Evolutionary conservation across 148 eudicot genomes (phyloP).

Genomic region (Mesembryanthemum crystallinum): DNA sequence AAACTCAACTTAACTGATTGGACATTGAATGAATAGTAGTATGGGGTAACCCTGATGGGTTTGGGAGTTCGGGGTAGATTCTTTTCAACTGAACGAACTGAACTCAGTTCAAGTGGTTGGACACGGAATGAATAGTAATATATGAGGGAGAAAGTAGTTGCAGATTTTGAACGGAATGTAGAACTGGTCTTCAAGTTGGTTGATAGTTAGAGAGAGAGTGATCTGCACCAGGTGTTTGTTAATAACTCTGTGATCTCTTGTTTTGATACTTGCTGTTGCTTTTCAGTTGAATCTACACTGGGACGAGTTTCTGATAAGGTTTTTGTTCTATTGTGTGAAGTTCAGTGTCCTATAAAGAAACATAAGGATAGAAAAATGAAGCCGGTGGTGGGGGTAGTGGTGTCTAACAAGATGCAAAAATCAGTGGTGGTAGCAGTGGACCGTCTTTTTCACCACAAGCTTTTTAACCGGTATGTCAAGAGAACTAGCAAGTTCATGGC

Average conservation of each 20-base stretch:
- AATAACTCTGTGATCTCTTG: neutral
- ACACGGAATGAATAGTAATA: too few species aligned
- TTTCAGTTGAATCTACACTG: neutral
- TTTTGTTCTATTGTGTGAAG: neutral
- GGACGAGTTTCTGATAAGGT: neutral
- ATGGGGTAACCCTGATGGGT: too few species aligned
- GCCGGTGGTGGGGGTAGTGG: constrained; percentile 51
- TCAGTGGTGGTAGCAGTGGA: constrained; percentile 53
- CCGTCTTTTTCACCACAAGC: constrained; percentile 41
- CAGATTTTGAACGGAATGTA: too few species aligned
- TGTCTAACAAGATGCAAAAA: constrained; percentile 57
- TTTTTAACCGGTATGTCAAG: constrained; percentile 38
- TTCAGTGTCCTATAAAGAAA: neutral
- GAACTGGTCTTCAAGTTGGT: neutral
- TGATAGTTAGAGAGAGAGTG: neutral
- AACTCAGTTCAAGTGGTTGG: too few species aligned
- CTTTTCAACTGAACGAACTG: too few species aligned
- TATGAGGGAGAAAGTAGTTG: too few species aligned
- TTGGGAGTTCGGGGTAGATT: too few species aligned
- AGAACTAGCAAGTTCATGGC: constrained; percentile 55
- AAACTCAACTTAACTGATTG: too few species aligned
- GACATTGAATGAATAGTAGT: too few species aligned
- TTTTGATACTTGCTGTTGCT: neutral
- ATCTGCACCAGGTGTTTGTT: constrained; percentile 3
- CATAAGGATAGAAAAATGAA: constrained; percentile 30